Base-by-base conservation (phyloP, 2,329 filamentous ascomycete species). In the Colletotrichum karsti region DNA sequence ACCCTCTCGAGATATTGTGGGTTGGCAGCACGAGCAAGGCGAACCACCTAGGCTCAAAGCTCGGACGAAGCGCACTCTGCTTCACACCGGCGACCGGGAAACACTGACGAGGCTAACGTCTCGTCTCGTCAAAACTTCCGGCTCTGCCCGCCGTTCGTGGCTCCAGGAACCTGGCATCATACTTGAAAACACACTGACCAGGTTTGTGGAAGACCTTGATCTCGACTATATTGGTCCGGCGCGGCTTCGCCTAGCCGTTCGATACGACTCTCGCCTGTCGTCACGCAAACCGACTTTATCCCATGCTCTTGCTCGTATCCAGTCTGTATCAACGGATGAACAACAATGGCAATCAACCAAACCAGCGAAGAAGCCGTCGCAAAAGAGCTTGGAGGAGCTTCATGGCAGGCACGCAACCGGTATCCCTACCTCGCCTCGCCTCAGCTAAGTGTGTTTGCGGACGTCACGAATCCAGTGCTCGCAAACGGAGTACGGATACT, bases 161-260 rank as follows among this genome's bases (percentile, higher is more conserved):
- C 59, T 46, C 64, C 64, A 67, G 64, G 51, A 57, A 67, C 59
- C 64, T 63, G 64, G 64, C 51, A n/a, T 57, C 24, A 44, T 33
- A 53, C 48, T 18, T 8, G 12, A 20, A 51, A 44, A 44, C 24
- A 63, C 64, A 30, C 10, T 12, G 64, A 63, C 59, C 64, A 50
- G 64, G 64, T 67, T 56, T 37, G 24, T 56, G 59, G 64, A 51
- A 67, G 59, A 42, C 51, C n/a, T 22, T 53, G 53, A 46, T 63
- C 26, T 44, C 18, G 28, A 51, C 42, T 63, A 39, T 33, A 46
- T 46, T 46, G 56, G 51, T 20, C 18, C 35, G 30, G 30, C 15
- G 12, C 35, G 15, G 33, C 33, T 30, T 37, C 48, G 48, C 10
- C 28, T 26, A 30, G 28, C 15, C 42, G 51, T 15, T 22, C 24